Conservation (phyloP, 2,329 filamentous ascomycete species). For the Metarhizium brunneum region DNA sequence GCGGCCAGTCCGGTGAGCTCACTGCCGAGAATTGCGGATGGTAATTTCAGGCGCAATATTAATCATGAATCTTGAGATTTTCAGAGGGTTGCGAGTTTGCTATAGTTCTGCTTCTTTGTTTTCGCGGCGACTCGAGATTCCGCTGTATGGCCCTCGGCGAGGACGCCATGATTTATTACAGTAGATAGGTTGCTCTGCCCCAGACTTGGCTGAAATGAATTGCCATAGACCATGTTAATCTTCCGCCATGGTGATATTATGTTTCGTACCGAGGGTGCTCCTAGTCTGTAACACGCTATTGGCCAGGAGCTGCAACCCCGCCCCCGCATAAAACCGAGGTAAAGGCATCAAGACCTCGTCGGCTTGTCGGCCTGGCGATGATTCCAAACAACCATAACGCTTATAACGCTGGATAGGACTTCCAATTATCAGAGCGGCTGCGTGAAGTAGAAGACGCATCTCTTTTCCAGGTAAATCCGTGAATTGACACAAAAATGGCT, state of each 20-base stretch:
- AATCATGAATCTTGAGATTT: background rate
- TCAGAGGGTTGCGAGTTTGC: background rate
- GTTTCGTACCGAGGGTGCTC: background rate
- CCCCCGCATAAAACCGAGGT: conserved; percentile 2
- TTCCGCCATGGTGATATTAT: background rate
- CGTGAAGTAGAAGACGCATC: background rate
- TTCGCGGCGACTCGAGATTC: background rate
- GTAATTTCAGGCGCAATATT: background rate
- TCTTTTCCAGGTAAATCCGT: background rate
- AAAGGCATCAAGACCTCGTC: no score
- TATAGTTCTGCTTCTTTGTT: background rate
- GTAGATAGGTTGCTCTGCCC: background rate
- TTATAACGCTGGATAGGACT: background rate
- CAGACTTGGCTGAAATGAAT: background rate
- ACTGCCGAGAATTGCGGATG: background rate
- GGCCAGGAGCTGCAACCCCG: background rate
- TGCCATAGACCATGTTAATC: background rate
- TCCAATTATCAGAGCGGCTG: background rate
- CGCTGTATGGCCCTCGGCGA: background rate
- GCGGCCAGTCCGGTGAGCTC: background rate
- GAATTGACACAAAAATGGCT: conserved; percentile 9
- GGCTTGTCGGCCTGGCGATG: background rate
- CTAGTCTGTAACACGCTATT: conserved; percentile 1
- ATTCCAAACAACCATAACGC: background rate
- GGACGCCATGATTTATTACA: background rate